These are phyloP conservation scores for Arachis hypogaea DNA, from an alignment of 306 rosid species.

Conservation along the genomic window DNA sequence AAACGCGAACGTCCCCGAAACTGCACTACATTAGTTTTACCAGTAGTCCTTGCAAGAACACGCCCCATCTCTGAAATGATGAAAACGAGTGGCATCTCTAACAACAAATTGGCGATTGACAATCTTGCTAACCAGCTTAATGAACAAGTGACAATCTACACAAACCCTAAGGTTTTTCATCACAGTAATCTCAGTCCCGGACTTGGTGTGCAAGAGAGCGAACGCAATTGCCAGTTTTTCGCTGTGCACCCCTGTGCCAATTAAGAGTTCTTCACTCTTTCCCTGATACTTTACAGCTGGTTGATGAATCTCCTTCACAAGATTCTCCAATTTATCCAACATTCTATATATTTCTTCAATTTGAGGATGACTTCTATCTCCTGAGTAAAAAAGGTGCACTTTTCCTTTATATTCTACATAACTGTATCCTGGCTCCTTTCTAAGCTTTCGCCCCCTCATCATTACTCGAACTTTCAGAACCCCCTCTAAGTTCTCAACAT, in stretches of 20 bases:
- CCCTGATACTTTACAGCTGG: slow-evolving; percentile 37
- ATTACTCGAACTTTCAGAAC: slow-evolving; percentile 63
- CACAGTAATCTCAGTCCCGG: slow-evolving; percentile 69
- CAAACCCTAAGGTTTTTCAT: slow-evolving; percentile 89
- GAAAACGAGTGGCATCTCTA: slow-evolving; percentile 90
- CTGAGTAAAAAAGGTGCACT: slow-evolving; percentile 74
- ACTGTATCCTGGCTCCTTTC: slow-evolving; percentile 83
- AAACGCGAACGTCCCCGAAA: slow-evolving; percentile 14
- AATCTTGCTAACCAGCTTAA: slow-evolving; percentile 75
- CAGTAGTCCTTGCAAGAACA: slow-evolving; percentile 95
- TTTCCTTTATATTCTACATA: slow-evolving; percentile 71
- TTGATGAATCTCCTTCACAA: slow-evolving; percentile 48
- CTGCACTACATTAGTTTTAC: slow-evolving; percentile 41
- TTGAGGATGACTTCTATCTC: slow-evolving; percentile 64
- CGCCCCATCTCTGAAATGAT: slow-evolving; percentile 73
- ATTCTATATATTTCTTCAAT: slow-evolving; percentile 58
- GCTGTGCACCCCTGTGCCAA: slow-evolving; percentile 69
- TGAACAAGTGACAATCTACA: slow-evolving; percentile 75
- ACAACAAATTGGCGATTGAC: slow-evolving; percentile 75
- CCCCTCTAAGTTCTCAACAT: slow-evolving; percentile 66
- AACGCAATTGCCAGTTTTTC: slow-evolving; percentile 81
- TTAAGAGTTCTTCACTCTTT: slow-evolving; percentile 48
- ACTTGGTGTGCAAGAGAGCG: slow-evolving; percentile 57
- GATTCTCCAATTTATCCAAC: slow-evolving; percentile 61
- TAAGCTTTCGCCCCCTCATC: slow-evolving; percentile 77